phyloP scores from a whole-genome alignment of 352 stramenopile genomes.

The Phytophthora pluvialis region DNA sequence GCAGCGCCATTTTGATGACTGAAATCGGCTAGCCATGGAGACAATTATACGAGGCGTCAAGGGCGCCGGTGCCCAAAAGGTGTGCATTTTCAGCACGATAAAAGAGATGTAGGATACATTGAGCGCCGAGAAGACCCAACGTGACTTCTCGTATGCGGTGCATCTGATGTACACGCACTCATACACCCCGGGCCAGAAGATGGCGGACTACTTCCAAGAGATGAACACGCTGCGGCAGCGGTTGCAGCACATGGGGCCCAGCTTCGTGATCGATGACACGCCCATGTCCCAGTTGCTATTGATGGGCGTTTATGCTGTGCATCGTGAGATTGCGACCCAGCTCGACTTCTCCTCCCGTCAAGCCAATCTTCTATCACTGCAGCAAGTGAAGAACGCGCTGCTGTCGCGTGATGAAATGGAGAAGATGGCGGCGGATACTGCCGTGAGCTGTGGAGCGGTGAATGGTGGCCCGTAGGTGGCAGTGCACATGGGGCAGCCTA shows the following conservation, averaged over 20 bases:
- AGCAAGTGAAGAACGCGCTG: conserved; percentile 8
- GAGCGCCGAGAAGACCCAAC: background rate
- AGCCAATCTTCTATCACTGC: background rate
- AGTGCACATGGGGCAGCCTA: too few species aligned
- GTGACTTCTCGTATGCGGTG: conserved; percentile 3
- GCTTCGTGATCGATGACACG: background rate
- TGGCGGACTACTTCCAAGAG: conserved; percentile 11
- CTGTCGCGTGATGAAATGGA: conserved; percentile 8
- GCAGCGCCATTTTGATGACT: background rate
- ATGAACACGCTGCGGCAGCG: conserved; percentile 6
- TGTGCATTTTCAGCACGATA: background rate
- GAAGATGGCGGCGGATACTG: background rate
- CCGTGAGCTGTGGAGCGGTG: background rate
- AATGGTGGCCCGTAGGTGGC: background rate
- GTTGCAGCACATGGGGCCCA: conserved; percentile 7
- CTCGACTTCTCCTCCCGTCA: conserved; percentile 7
- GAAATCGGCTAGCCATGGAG: background rate
- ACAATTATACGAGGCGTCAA: background rate
- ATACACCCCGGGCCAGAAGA: background rate
- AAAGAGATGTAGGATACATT: conserved; percentile 8
- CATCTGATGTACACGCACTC: background rate
- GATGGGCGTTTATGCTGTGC: conserved; percentile 7
- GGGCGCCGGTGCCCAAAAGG: background rate
- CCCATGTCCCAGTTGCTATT: conserved; percentile 1
- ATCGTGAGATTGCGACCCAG: conserved; percentile 4